Evolutionary conservation across 306 rosid species (phyloP), one percentile per base, ranked within the genome.

Genomic region (Mucuna pruriens): DNA sequence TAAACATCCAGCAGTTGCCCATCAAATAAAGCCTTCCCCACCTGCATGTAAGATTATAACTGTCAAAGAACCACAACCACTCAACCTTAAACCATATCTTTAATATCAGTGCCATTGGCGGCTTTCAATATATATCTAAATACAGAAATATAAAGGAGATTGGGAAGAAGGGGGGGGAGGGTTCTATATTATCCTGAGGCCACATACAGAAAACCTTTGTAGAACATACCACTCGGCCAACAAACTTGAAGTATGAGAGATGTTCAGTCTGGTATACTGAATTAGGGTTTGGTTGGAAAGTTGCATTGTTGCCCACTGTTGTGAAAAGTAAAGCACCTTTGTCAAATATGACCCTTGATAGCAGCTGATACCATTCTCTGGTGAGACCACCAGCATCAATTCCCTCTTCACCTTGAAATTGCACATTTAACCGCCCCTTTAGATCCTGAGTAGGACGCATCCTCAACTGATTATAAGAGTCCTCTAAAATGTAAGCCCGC

Each of bases 381-480:
- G 99, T 96, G 78, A 96, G 89, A 71, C 99, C 99, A 74, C 99
- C 99, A 7, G 99, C 99, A 92, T 96, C 99, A 62, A 96, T 92
- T 81, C 99, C 99, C 89, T 96, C 99, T 82, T 96, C 99, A 49
- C 97, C 99, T 87, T 96, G 99, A 86, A 96, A 96, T 84, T 92
- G 98, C 68, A 96, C 99, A 83, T 92, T 96, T 80, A 96, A 84
- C 65, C 98, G 84, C 66, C 99, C 98, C 87, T 85, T 96, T 65
- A 96, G 88, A 83, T 96, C 99, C 54, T 64, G 97, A 89, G 85
- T 88, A 46, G 98, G 97, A 19, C 98, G 94, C 97, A 93, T 93
- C 76, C 98, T 90, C 87, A 96, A 82, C 87, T 96, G 99, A 85
- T 94, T 93, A 74, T 96, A 96, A 1, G 98, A 93, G 84, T 96